A percentile compares a stretch with the other conserved stretches of the same genome.
Evolutionary conservation across 345 rosid species (phyloP).

Genomic region (Hirschfeldia incana): DNA sequence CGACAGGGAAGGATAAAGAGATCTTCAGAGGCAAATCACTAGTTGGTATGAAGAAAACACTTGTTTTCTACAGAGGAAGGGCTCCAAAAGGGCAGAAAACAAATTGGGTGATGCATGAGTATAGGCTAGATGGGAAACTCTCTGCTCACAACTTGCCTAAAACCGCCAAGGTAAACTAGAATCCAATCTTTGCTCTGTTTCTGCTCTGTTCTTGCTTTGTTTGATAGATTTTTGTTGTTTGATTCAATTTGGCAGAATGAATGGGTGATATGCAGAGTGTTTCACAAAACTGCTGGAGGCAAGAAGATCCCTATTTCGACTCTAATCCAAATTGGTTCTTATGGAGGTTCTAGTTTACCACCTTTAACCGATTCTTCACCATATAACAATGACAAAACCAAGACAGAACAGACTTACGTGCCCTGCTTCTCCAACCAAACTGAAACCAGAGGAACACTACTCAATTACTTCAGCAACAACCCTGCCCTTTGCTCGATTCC

Average conservation of each 20-base stretch:
- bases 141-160: constrained; percentile 72
- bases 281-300: constrained; percentile 71
- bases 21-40: constrained; percentile 66
- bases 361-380: constrained; percentile 69
- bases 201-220: constrained; percentile 12
- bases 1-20: constrained; percentile 92
- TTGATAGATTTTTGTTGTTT: constrained; percentile 10
- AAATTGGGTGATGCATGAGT: constrained; percentile 97
- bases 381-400: constrained; percentile 36
- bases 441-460: constrained; percentile 44
- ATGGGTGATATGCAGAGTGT: constrained; percentile 91
- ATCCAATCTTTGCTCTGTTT: constrained; percentile 15
- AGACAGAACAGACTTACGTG: constrained; percentile 63
- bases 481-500: constrained; percentile 37
- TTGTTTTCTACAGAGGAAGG: constrained; percentile 85
- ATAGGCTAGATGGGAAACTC: constrained; percentile 72
- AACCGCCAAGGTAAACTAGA: constrained; percentile 63
- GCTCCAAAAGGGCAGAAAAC: constrained; percentile 89
- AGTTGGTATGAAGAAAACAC: constrained; percentile 95
- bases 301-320: constrained; percentile 69
- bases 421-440: constrained; percentile 98
- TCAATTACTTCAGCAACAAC: constrained; percentile 45
- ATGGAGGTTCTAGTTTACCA: constrained; percentile 51
- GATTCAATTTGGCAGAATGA: constrained; percentile 62
- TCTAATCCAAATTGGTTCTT: constrained; percentile 43